Evolutionary conservation across 129 eudicot genomes (phyloP), one percentile per base, ranked within the genome.

Genomic region (Tagetes patula): DNA sequence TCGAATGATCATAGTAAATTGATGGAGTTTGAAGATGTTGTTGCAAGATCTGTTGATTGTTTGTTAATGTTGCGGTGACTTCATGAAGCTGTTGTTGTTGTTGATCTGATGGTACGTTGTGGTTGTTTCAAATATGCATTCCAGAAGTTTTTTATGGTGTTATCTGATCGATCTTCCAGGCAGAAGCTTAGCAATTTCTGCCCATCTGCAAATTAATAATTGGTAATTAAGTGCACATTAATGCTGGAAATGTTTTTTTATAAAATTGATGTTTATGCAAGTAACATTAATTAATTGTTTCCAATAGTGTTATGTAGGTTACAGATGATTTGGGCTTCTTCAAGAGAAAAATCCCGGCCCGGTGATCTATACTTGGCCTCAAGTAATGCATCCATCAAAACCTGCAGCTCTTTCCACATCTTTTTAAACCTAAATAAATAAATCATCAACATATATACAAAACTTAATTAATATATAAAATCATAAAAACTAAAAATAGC

Each of bases 401-500:
- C 11, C 71, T 33, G 48, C 71, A 67, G 31, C 71, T 67, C 38
- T 42, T 67, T 12, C 71, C 71, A 2, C 71, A 67, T 67, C 71
- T 45, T 45, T 2, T 8, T 33, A 67, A 67, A 45, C 71, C 71
- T 67, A 50, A 20, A 20, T 20, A 20, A 20, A 20, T 20, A 20
- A 33, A 42, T 2, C 31, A 42, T 20, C n/a, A 42, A 39, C 4
- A 6, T n/a, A 67, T 20, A 6, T n/a, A 67, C 8, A 5, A 43
- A 47, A 45, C 2, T 32, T 14, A 34, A 66, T 66, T 4, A 8
- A 20, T 20, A 20, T 20, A 20, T 20, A 20, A 20, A 20, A 20
- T 20, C 27, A 20, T 20, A 20, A 20, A 20, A 20, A 20, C 27
- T 20, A 20, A 20, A 20, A 20, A 20, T 20, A 20, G 27, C 27